These are phyloP conservation scores for Penicillium daleae DNA, from an alignment of 495 filamentous ascomycete species.

Conservation along the genomic window DNA sequence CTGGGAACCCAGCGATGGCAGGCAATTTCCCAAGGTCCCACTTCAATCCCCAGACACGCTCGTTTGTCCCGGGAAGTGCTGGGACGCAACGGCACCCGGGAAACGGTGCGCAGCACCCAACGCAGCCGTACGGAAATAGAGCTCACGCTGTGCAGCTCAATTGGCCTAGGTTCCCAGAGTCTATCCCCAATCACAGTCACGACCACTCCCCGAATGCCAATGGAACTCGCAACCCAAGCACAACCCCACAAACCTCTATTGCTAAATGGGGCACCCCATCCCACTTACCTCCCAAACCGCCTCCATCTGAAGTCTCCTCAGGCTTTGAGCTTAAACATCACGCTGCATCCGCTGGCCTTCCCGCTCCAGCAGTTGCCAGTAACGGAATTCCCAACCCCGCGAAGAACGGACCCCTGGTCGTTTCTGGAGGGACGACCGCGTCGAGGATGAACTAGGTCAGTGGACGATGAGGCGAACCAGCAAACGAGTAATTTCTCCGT, in stretches of 20 bases:
- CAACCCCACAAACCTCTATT: conserved; percentile 44
- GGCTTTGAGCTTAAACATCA: conserved; percentile 47
- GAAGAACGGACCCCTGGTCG: conserved; percentile 48
- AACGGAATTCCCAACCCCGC: conserved; percentile 27
- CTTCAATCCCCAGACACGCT: conserved; percentile 91
- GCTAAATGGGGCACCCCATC: conserved; percentile 61
- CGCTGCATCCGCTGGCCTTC: conserved; percentile 22
- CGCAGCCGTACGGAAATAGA: conserved; percentile 36
- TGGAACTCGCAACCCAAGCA: conserved; percentile 24
- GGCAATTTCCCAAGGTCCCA: conserved; percentile 80
- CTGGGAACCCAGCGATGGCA: conserved; percentile 72
- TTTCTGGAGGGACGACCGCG: conserved; percentile 40
- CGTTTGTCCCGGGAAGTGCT: conserved; percentile 71
- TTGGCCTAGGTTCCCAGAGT: conserved; percentile 44
- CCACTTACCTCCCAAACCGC: conserved; percentile 58
- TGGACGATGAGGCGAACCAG: neutral
- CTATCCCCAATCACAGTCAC: conserved; percentile 26
- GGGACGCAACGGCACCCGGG: conserved; percentile 35
- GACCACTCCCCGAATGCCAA: conserved; percentile 14
- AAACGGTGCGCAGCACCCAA: conserved; percentile 35
- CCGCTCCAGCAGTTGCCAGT: conserved; percentile 27
- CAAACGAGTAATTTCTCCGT: neutral
- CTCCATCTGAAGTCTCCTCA: conserved; percentile 55
- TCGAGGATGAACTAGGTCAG: conserved; percentile 31
- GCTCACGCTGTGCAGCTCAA: conserved; percentile 27